Evolutionary conservation across 441 rosid genomes (phyloP).

Genomic region (Flueggea neowawraea): DNA sequence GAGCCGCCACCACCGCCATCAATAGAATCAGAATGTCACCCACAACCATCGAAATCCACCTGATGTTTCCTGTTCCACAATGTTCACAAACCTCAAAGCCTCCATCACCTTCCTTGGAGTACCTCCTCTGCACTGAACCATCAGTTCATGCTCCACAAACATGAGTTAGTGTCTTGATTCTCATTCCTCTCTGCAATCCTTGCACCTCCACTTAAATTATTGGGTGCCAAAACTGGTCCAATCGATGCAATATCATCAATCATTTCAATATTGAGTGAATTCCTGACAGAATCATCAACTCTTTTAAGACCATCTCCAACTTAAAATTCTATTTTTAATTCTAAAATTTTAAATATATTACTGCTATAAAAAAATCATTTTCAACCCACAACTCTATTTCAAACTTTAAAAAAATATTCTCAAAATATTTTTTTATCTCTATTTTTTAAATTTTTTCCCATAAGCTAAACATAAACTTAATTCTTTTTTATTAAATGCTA

Average conservation of each 20-base stretch:
- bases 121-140: constrained; percentile 29
- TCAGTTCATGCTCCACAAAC: constrained; percentile 15
- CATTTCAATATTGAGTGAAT: constrained; percentile 50
- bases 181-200: constrained; percentile 31
- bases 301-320: constrained; percentile 24
- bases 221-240: constrained; percentile 33
- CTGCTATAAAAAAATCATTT: too few relatives aligned
- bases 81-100: constrained; percentile 59
- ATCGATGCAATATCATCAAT: constrained; percentile 70
- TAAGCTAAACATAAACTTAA: too few relatives aligned
- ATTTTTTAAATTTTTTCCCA: too few relatives aligned
- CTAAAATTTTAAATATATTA: too few relatives aligned
- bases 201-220: constrained; percentile 27
- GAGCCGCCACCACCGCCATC: too few relatives aligned
- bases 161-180: constrained; percentile 26
- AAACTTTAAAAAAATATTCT: too few relatives aligned
- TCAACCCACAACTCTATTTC: too few relatives aligned
- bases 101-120: constrained; percentile 66
- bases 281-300: constrained; percentile 26
- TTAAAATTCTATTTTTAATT: too few relatives aligned
- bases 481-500: too few relatives aligned
- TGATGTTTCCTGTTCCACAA: constrained; percentile 51
- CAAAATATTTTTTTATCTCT: too few relatives aligned
- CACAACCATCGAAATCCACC: too few relatives aligned
- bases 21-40: too few relatives aligned